Base-by-base conservation (phyloP, 345 rosid genomes). In the Ceriops zippeliana region DNA sequence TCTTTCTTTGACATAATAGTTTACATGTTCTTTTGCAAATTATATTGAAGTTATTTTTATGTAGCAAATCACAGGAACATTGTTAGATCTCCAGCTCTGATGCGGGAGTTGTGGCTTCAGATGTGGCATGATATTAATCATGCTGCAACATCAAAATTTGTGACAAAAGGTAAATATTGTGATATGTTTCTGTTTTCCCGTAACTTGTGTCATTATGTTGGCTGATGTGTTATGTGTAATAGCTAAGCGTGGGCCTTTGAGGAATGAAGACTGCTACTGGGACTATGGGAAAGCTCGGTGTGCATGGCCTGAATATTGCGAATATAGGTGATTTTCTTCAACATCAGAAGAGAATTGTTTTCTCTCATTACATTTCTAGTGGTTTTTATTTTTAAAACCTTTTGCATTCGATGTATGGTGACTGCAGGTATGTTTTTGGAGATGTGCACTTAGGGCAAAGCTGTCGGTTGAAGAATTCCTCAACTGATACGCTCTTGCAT, bases 91-190 rank as follows among this genome's bases (percentile, higher is more conserved):
- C 92, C 95, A 35, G 91, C 80, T 75, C 83, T 95, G 64, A 95
- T 95, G 99, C 84, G 99, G 69, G 99, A 91, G 83, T 75, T 95
- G 80, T 95, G 99, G 99, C 99, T 95, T 76, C 93, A 95, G 75
- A 88, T 95, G 90, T 95, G 97, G 97, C 99, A 95, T 69, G 96
- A 95, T 75, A 85, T 88, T 70, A 89, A 83, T 73, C 89, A 89
- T 30, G 82, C 79, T 75, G 77, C 85, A 32, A 80, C 79, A 70
- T 79, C 89, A 61, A 83, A 86, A 38, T 95, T 87, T 67, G 97
- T 91, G 52, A 91, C 93, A 19, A 95, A 95, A 88, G 99, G 99
- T 95, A 68, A 58, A 70, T 68, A 26, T 37, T 54, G 35, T 65
- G 57, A 34, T 49, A 37, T 54, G 20, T 27, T 37, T 52, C 5